phyloP scores from a whole-genome alignment of 1,139 yeast genomes.

The Hanseniaspora uvarum region DNA sequence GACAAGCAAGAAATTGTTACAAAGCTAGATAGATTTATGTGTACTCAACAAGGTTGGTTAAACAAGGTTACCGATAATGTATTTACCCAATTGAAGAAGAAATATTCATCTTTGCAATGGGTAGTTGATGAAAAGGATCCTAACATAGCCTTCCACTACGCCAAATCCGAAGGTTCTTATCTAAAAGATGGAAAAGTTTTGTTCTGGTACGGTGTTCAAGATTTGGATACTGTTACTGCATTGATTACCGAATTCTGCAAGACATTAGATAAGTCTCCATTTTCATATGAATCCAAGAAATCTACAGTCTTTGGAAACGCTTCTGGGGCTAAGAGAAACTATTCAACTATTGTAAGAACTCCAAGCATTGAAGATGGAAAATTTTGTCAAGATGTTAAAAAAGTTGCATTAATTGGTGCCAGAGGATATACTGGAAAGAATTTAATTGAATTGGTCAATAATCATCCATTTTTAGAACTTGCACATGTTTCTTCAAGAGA shows the following conservation, averaged over 20 bases:
- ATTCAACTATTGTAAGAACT: slow-evolving; percentile 34
- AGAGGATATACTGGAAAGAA: slow-evolving; percentile 97
- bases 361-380: slow-evolving; percentile 68
- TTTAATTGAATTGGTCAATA: slow-evolving; percentile 71
- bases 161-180: slow-evolving; percentile 88
- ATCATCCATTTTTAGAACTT: slow-evolving; percentile 77
- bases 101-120: slow-evolving; percentile 72
- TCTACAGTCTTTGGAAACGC: slow-evolving; percentile 29
- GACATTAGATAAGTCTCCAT: slow-evolving; percentile 22
- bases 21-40: slow-evolving; percentile 75
- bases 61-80: slow-evolving; percentile 94
- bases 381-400: slow-evolving; percentile 48
- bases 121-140: slow-evolving; percentile 81
- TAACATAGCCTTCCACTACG: slow-evolving; percentile 84
- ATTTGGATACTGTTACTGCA: slow-evolving; percentile 50
- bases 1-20: slow-evolving; percentile 41
- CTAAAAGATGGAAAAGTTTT: slow-evolving; percentile 78
- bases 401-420: slow-evolving; percentile 91
- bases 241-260: slow-evolving; percentile 57
- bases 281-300: slow-evolving; percentile 15
- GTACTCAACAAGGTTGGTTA: slow-evolving; percentile 89
- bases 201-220: slow-evolving; percentile 86
- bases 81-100: slow-evolving; percentile 70
- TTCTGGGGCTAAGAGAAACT: slow-evolving; percentile 26
- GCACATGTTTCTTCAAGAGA: slow-evolving; percentile 95